A percentile compares a stretch with the other conserved stretches of the same genome.
These are phyloP conservation scores for Globisporangium nunn DNA, from an alignment of 352 stramenopile species.

Conservation along the genomic window DNA sequence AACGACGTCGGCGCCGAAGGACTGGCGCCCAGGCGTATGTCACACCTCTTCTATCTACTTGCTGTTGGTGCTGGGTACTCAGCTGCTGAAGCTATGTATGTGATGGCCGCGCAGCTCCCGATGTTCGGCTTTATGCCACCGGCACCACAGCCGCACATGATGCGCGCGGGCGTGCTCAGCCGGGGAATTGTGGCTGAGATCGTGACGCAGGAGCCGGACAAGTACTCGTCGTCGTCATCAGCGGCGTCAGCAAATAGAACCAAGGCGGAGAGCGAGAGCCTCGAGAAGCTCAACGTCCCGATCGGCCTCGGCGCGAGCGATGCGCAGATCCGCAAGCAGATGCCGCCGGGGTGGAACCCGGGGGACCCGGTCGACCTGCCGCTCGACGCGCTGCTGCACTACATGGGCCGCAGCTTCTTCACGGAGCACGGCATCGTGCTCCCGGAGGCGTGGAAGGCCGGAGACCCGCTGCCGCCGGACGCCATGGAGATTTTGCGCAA, in stretches of 20 bases:
- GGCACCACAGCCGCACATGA: constrained; percentile 81
- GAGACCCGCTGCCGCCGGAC: constrained; percentile 55
- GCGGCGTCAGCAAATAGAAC: constrained; percentile 24
- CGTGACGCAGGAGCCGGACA: constrained; percentile 60
- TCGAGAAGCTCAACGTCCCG: constrained; percentile 51
- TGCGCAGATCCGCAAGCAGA: constrained; percentile 66
- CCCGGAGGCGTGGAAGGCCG: constrained; percentile 62
- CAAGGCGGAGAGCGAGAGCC: constrained; percentile 19
- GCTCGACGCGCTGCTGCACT: constrained; percentile 68
- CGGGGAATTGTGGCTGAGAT: constrained; percentile 74
- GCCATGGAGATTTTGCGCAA: constrained; percentile 74
- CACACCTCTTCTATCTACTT: neutral
- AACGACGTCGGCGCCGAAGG: constrained; percentile 61
- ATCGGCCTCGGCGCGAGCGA: constrained; percentile 64
- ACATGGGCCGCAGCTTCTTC: constrained; percentile 75
- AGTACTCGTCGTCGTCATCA: constrained; percentile 69
- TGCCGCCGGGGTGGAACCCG: constrained; percentile 72
- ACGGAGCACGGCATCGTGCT: constrained; percentile 65
- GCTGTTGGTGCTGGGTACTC: neutral
- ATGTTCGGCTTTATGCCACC: constrained; percentile 86
- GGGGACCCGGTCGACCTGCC: constrained; percentile 75
- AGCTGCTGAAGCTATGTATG: constrained; percentile 3
- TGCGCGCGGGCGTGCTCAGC: constrained; percentile 76
- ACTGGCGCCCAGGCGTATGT: constrained; percentile 73
- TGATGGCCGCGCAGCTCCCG: constrained; percentile 47